phyloP scores from a whole-genome alignment of 495 filamentous ascomycete genomes.

The Penicillium atrosanguineum region DNA sequence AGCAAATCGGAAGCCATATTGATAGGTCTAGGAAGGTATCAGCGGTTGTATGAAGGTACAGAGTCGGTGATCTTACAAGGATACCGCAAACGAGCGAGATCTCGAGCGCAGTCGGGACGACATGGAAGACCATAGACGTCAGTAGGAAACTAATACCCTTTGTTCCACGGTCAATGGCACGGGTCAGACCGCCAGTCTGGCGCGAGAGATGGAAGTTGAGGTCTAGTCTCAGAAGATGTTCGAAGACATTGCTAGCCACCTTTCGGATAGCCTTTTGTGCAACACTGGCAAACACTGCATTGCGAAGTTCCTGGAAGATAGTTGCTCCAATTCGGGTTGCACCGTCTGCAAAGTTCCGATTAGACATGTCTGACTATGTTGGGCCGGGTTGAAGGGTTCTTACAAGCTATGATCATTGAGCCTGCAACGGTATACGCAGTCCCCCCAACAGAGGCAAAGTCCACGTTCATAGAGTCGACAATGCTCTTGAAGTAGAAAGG shows the following conservation, averaged over 20 bases:
- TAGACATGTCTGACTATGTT: conserved; percentile 2
- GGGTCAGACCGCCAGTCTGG: conserved; percentile 90
- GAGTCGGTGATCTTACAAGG: conserved; percentile 44
- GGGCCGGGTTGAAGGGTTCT: conserved; percentile 14
- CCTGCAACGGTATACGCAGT: conserved; percentile 88
- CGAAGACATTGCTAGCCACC: conserved; percentile 89
- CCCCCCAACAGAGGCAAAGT: conserved; percentile 76
- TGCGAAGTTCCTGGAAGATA: conserved; percentile 85
- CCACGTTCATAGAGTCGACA: conserved; percentile 95
- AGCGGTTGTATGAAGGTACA: neutral
- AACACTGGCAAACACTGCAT: conserved; percentile 94
- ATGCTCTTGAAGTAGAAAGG: conserved; percentile 99
- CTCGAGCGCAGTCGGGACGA: conserved; percentile 89
- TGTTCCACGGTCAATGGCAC: conserved; percentile 94
- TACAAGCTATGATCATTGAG: conserved; percentile 85
- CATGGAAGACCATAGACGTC: conserved; percentile 98
- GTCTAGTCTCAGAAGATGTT: conserved; percentile 84
- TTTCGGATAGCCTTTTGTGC: conserved; percentile 93
- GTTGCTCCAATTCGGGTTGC: conserved; percentile 82
- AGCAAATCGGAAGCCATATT: conserved; percentile 89
- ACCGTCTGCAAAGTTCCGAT: conserved; percentile 59
- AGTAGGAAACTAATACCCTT: conserved; percentile 97
- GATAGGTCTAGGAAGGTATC: conserved; percentile 64
- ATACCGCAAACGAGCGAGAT: conserved; percentile 95
- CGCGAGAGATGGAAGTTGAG: conserved; percentile 90